Evolutionary conservation across 1,139 yeast genomes (phyloP), one percentile per base, ranked within the genome.

Genomic region (Kodamaea sp.): DNA sequence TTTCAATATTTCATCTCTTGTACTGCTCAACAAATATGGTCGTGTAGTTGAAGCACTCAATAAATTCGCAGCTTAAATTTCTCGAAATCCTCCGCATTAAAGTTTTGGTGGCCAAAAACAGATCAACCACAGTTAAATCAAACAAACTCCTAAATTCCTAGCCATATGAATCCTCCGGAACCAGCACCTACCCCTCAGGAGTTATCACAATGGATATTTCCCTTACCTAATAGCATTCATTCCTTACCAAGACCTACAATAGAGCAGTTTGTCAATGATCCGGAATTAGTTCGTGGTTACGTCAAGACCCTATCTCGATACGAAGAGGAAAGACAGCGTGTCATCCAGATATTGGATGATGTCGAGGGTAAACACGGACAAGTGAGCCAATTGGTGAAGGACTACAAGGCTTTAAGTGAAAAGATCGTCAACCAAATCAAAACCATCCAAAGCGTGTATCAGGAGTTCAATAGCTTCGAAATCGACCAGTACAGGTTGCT

Each of bases 401-500:
- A 63, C 5, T 70, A 70, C 43, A 45, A 49, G 15, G 35, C 31
- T 5, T 42, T 57, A n/a, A 41, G 60, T 5, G 36, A 35, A 2
- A 48, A 44, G 16, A 70, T 70, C 13, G 49, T 48, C 27, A 50
- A 46, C 18, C 61, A 61, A 35, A 46, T 64, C 13, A 41, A 41
- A 8, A 43, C 53, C 7, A 48, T 69, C n/a, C 56, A 56, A 22
- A 36, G 43, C 8, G 42, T 57, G 3, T 61, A 63, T 45, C 53
- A 52, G 16, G 66, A 67, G 41, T 70, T 66, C 47, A 45, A 57
- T 22, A 53, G 57, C 38, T 46, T 64, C 26, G 74, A 70, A 42
- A 60, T 67, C 6, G 51, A 50, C 24, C 76, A 70, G 47, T 68
- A 69, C 48, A 70, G 67, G 42, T 51, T 69, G 20, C 48, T 70